phyloP scores from a whole-genome alignment of 306 rosid species.

The Amphicarpaea edgeworthii region DNA sequence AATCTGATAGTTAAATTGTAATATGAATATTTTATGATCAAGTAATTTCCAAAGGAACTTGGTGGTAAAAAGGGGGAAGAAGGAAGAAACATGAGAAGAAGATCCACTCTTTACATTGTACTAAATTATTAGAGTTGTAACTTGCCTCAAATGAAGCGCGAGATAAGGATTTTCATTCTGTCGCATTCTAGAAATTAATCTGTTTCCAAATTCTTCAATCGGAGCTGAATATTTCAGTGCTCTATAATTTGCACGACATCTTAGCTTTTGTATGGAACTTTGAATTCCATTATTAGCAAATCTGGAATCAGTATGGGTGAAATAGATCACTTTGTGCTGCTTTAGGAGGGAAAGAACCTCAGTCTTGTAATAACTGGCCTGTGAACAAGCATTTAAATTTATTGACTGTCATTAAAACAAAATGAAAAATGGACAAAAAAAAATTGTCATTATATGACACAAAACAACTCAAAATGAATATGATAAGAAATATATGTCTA shows the following conservation, averaged over 20 bases:
- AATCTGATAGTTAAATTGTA: neutral
- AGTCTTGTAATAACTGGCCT: slow-evolving; percentile 12
- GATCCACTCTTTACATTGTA: neutral
- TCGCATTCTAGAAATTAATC: slow-evolving; percentile 1
- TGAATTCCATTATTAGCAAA: slow-evolving; percentile 29
- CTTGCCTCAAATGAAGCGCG: slow-evolving; percentile 29
- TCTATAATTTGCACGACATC: slow-evolving; percentile 33
- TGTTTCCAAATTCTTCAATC: slow-evolving; percentile 24
- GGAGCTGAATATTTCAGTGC: slow-evolving; percentile 25
- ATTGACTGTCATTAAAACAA: neutral
- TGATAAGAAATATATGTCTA: neutral
- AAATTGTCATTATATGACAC: neutral
- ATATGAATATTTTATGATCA: slow-evolving; percentile 7
- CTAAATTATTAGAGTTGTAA: neutral
- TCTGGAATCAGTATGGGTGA: slow-evolving; percentile 24
- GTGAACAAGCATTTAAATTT: slow-evolving; percentile 1
- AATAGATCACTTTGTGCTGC: slow-evolving; percentile 25
- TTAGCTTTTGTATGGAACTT: slow-evolving; percentile 1
- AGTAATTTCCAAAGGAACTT: neutral
- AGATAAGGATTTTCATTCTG: slow-evolving; percentile 19
- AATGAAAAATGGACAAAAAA: neutral
- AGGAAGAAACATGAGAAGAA: slow-evolving; percentile 4
- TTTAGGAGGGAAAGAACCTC: slow-evolving; percentile 24
- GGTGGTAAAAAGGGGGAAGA: neutral
- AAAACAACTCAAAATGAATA: neutral